These are phyloP conservation scores for Triangularia verruculosa DNA, from an alignment of 2,329 filamentous ascomycete genomes.

Conservation along the genomic window DNA sequence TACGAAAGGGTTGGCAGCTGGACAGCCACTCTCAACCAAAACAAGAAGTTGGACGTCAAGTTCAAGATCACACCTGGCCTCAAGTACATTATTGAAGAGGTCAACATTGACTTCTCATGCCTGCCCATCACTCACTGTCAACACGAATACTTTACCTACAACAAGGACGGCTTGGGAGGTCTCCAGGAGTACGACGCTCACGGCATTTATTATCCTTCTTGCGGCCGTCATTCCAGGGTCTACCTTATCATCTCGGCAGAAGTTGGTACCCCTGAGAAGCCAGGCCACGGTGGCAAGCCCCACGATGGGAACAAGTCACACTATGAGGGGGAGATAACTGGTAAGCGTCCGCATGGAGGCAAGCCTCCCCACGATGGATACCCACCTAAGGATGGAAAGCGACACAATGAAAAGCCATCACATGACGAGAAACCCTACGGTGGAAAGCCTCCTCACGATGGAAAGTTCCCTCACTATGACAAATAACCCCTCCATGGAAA, in stretches of 20 bases:
- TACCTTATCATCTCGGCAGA: conserved; percentile 4
- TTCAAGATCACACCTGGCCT: neutral
- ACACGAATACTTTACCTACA: neutral
- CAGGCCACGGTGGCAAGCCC: no score
- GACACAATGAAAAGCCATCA: neutral
- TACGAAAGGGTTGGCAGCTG: neutral
- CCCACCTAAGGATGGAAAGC: neutral
- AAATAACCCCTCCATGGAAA: neutral
- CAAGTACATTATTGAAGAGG: neutral
- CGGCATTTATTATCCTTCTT: neutral
- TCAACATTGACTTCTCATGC: conserved; percentile 4
- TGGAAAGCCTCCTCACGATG: neutral
- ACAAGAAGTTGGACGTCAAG: conserved; percentile 1
- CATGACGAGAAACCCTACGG: no score
- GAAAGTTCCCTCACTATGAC: neutral
- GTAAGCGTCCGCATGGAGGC: neutral
- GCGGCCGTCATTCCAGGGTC: neutral
- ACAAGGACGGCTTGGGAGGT: neutral
- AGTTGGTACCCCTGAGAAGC: neutral
- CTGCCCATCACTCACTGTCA: neutral
- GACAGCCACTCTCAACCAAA: neutral
- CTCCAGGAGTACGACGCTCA: neutral
- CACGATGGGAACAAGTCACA: neutral
- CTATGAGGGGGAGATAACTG: no score
- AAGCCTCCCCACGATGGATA: neutral